Evolutionary conservation across 202 grass and related monocot species (phyloP), one percentile per base, ranked within the genome.

Genomic region (Elaeis oleifera): DNA sequence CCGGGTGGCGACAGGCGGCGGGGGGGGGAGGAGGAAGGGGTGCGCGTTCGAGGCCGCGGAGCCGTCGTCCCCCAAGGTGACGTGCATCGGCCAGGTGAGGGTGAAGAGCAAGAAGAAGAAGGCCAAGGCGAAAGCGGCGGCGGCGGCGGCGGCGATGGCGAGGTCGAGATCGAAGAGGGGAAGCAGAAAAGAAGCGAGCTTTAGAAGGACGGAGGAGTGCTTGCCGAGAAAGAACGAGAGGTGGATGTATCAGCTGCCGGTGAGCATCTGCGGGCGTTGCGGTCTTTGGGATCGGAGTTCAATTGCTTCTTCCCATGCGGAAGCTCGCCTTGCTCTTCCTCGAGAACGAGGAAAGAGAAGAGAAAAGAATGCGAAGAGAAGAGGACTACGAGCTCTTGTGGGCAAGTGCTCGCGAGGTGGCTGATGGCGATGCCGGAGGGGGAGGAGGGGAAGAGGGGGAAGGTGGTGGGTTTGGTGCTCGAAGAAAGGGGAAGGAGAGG

Each of bases 11-110:
- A 44, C 36, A 1, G 36, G 36, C 0, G 68, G 74, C 17, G 74
- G 76, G 0, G 79, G 72, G 15, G 59, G 76, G 23, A 59, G 84
- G 25, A 74, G 85, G 17, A 65, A 81, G 53, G 77, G 84, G 1
- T 63, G 50, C 24, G 77, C 78, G 4, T 75, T 92, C 36, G 88
- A 97, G 54, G 85, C 92, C 7, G 82, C 88, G 1, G 88, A 97
- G 72, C 92, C 92, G 0, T 88, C 92, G n/a, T 97, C 92, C 1
- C 92, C 92, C 3, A 97, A 97, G 78, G 92, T 91, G 19, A 97
- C 88, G 32, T 97, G 92, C 82, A 97, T 97, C 60, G 92, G 87
- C 61, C 92, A 89, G 63, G 92, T 97, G 51, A 71, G 87, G 5
- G 92, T 97, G 31, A 97, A 89, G 75, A 79, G 88, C 54, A 90